Percentiles rank a stretch among this genome's conserved stretches.
Conservation (phyloP, 768 basidiomycete species). For the Naganishia onofrii region DNA sequence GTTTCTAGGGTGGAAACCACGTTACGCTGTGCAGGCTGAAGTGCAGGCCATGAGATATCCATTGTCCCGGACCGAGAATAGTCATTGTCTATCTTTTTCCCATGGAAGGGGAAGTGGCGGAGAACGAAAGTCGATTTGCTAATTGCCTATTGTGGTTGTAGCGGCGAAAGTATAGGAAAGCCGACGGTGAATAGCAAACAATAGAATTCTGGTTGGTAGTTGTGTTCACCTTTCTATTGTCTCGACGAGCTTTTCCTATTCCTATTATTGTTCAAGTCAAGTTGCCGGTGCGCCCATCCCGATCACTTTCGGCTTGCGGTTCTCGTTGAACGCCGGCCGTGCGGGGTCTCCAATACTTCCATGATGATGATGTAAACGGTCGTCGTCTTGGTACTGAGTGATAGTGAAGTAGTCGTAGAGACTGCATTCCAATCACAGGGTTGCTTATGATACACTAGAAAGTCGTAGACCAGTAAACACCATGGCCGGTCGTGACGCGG, state of each 20-base stretch:
- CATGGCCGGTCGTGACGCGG: neutral
- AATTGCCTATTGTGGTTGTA: neutral
- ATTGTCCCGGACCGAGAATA: neutral
- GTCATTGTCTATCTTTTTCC: neutral
- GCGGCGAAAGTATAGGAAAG: neutral
- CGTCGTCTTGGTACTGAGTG: too few relatives aligned
- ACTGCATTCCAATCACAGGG: too few relatives aligned
- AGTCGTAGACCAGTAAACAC: neutral
- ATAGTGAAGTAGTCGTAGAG: too few relatives aligned
- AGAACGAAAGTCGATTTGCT: neutral
- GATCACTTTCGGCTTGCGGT: neutral
- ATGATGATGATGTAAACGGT: neutral
- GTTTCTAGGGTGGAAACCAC: neutral
- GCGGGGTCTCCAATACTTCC: neutral
- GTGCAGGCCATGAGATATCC: neutral
- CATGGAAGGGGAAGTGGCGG: neutral
- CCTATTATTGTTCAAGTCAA: neutral
- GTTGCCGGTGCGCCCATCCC: neutral
- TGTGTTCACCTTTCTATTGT: neutral
- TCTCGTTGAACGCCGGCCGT: neutral
- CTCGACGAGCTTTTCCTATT: neutral
- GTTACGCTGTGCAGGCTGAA: neutral
- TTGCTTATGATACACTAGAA: neutral
- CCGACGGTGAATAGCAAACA: too few relatives aligned
- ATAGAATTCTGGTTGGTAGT: neutral